Percentiles rank a stretch among this genome's conserved stretches.
Evolutionary conservation across 202 grass and related monocot genomes (phyloP).

Genomic region (Schoenoplectus triqueter): DNA sequence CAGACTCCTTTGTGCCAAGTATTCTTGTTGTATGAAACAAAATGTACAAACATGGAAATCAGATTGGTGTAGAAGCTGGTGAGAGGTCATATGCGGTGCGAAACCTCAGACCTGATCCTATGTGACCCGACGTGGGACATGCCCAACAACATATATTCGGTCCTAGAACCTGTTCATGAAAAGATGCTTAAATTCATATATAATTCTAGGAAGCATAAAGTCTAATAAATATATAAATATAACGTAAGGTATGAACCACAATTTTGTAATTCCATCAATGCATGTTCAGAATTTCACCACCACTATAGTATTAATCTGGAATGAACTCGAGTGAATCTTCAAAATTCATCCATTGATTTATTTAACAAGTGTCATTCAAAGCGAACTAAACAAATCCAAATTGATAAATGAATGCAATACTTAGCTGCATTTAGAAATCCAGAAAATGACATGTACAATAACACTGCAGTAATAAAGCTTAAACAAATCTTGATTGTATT

Average conservation of each 20-base stretch:
- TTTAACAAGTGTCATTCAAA: neutral
- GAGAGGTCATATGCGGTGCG: slow-evolving; percentile 76
- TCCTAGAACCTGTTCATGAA: slow-evolving; percentile 62
- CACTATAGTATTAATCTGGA: neutral
- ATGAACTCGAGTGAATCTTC: neutral
- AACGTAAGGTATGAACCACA: neutral
- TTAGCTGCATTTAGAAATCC: neutral
- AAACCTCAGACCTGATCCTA: slow-evolving; percentile 68
- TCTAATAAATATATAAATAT: neutral
- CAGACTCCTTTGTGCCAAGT: neutral
- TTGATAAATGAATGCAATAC: slow-evolving; percentile 7
- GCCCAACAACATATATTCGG: slow-evolving; percentile 75
- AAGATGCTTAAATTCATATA: slow-evolving; percentile 16
- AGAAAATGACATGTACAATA: neutral
- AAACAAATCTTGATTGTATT: slow-evolving; percentile 10
- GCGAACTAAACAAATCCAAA: slow-evolving; percentile 11
- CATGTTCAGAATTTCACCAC: neutral
- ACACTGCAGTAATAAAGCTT: neutral
- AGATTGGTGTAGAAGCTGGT: slow-evolving; percentile 46
- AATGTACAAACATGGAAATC: slow-evolving; percentile 45
- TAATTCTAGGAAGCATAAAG: slow-evolving; percentile 19
- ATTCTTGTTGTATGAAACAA: slow-evolving; percentile 34
- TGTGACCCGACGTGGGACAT: slow-evolving; percentile 61
- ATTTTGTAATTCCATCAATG: neutral
- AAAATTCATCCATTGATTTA: slow-evolving; percentile 14